These are phyloP conservation scores for Leonotis leonurus DNA, from an alignment of 257 asterid genomes.

Conservation along the genomic window DNA sequence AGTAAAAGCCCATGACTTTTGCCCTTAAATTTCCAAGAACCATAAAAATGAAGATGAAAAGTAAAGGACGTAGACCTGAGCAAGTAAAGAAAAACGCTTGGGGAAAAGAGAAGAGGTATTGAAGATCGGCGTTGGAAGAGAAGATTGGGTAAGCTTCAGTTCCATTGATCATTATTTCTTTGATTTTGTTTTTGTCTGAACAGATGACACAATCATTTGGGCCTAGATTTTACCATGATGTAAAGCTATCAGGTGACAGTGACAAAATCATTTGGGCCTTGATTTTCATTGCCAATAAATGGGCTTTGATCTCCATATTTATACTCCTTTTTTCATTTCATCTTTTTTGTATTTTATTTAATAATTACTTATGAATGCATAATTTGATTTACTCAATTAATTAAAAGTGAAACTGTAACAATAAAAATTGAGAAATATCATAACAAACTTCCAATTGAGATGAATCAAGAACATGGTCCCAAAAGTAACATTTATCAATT, in stretches of 20 bases:
- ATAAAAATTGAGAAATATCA: too few relatives aligned
- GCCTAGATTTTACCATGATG: not conserved
- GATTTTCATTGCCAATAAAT: not conserved
- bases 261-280: slow-evolving; percentile 14
- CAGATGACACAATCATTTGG: too few relatives aligned
- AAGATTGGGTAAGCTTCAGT: slow-evolving; percentile 43
- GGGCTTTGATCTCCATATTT: too few relatives aligned
- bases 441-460: too few relatives aligned
- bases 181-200: not conserved
- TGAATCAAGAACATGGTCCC: too few relatives aligned
- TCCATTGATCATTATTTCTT: slow-evolving; percentile 45
- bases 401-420: too few relatives aligned
- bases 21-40: not conserved
- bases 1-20: too few relatives aligned
- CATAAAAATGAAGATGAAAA: not conserved
- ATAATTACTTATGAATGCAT: too few relatives aligned
- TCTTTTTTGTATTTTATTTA: too few relatives aligned
- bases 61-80: slow-evolving; percentile 27
- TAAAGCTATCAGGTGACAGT: slow-evolving; percentile 11
- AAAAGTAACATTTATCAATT: too few relatives aligned
- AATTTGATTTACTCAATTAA: too few relatives aligned
- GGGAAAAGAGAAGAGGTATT: slow-evolving; percentile 22
- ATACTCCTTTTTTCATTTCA: too few relatives aligned
- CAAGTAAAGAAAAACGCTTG: slow-evolving; percentile 25
- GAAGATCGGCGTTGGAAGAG: slow-evolving; percentile 30